Evolutionary conservation across 164 flowering plant genomes (phyloP).

Genomic region (Euptelea pleiosperma): DNA sequence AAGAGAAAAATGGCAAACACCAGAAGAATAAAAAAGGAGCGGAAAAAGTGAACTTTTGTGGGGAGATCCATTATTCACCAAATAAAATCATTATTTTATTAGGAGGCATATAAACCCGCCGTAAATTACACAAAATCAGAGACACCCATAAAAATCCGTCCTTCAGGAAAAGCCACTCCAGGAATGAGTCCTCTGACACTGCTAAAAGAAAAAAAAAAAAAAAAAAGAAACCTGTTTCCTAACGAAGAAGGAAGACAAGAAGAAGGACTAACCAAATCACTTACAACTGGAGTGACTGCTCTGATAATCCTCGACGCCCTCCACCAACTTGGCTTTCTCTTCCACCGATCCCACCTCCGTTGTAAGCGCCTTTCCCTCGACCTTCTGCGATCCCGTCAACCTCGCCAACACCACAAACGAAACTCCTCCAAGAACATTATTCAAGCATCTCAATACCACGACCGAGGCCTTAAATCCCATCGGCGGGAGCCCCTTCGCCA

Average conservation of each 20-base stretch:
- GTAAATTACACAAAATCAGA: too few species aligned
- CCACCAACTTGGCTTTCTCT: conserved; percentile 50
- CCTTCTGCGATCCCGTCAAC: conserved; percentile 84
- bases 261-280: conserved; percentile 13
- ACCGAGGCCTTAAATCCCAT: conserved; percentile 65
- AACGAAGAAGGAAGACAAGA: not conserved
- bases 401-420: conserved; percentile 81
- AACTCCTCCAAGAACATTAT: conserved; percentile 86
- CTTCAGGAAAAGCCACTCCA: too few species aligned
- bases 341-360: conserved; percentile 15
- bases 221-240: too few species aligned
- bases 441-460: conserved; percentile 61
- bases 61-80: too few species aligned
- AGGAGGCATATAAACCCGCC: too few species aligned
- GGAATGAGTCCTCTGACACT: too few species aligned
- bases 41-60: too few species aligned
- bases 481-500: conserved; percentile 62
- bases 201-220: too few species aligned
- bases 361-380: conserved; percentile 13
- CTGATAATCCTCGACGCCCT: conserved; percentile 22
- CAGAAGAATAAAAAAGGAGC: too few species aligned
- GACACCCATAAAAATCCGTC: too few species aligned
- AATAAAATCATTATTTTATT: too few species aligned
- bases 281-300: conserved; percentile 30
- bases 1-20: too few species aligned